phyloP scores from a whole-genome alignment of 495 filamentous ascomycete genomes.

The Neurospora sp. region DNA sequence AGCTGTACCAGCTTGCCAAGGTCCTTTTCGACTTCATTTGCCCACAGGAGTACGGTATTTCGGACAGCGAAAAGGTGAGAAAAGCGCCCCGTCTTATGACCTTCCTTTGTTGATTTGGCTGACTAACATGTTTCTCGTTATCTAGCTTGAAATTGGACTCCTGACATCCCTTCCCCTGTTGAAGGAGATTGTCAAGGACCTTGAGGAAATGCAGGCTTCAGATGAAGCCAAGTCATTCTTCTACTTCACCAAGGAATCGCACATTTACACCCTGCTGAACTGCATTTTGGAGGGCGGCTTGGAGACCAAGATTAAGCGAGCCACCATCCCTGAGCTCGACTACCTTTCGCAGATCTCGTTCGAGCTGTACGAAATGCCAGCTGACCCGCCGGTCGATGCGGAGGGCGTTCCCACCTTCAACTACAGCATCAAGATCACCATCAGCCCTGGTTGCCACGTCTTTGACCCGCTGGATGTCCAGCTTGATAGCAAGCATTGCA shows the following conservation, averaged over 20 bases:
- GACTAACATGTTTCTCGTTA: conserved; percentile 4
- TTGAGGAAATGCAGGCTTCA: conserved; percentile 95
- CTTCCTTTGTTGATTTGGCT: background rate
- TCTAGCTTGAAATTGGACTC: conserved; percentile 79
- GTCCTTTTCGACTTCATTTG: conserved; percentile 97
- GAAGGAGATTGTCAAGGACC: conserved; percentile 88
- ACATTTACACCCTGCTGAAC: conserved; percentile 96
- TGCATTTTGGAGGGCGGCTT: conserved; percentile 96
- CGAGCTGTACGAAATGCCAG: conserved; percentile 90
- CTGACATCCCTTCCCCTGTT: conserved; percentile 86
- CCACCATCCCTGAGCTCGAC: conserved; percentile 90
- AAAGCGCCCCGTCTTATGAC: background rate
- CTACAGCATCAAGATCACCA: conserved; percentile 91
- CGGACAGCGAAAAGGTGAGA: conserved; percentile 68
- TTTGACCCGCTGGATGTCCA: conserved; percentile 93
- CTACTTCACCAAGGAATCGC: conserved; percentile 98
- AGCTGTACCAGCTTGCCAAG: conserved; percentile 87
- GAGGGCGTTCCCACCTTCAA: conserved; percentile 50
- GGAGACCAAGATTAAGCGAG: conserved; percentile 78
- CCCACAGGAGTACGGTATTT: conserved; percentile 95
- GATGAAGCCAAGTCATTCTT: conserved; percentile 90
- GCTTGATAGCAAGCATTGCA: conserved; percentile 88
- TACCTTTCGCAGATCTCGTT: conserved; percentile 98
- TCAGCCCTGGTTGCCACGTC: conserved; percentile 90
- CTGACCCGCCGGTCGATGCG: conserved; percentile 43